These are phyloP conservation scores for Micractinium conductrix DNA, from an alignment of 139 green algal species.

Conservation along the genomic window DNA sequence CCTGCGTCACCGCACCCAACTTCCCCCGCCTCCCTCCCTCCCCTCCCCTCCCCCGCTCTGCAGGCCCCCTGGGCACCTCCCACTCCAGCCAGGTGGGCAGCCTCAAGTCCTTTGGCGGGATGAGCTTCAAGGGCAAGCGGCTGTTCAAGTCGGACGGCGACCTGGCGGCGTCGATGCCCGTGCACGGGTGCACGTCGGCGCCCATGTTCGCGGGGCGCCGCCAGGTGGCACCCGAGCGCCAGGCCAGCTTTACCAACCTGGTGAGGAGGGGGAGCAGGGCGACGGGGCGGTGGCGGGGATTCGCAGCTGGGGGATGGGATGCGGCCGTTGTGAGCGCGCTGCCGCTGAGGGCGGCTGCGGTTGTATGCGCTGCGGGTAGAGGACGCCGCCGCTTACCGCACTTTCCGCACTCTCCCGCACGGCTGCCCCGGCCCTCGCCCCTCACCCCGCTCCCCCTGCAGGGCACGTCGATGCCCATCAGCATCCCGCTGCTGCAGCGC, in stretches of 20 bases:
- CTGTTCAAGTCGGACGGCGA: constrained; percentile 16
- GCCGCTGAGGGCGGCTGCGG: background rate
- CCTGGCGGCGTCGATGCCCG: constrained; percentile 27
- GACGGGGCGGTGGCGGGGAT: too few relatives aligned
- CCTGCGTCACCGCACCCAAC: too few relatives aligned
- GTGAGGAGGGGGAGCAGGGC: background rate
- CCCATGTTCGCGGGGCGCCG: constrained; percentile 8
- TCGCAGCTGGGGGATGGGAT: too few relatives aligned
- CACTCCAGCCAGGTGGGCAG: constrained; percentile 39
- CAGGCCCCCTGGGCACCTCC: constrained; percentile 20
- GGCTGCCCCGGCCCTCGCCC: background rate
- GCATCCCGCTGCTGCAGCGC: constrained; percentile 58
- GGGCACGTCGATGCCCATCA: constrained; percentile 63
- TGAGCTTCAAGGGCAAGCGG: constrained; percentile 10
- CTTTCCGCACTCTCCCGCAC: too few relatives aligned
- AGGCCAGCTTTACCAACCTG: background rate
- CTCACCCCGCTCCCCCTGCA: background rate
- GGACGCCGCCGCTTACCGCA: too few relatives aligned
- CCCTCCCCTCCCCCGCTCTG: background rate
- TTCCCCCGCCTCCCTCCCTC: too few relatives aligned
- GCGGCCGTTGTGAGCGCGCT: background rate
- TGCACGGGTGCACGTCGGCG: background rate
- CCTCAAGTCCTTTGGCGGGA: constrained; percentile 29
- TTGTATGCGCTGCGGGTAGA: background rate
- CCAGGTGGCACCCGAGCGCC: background rate